phyloP scores from a whole-genome alignment of 2,329 filamentous ascomycete genomes.

The Colletotrichum limetticola region DNA sequence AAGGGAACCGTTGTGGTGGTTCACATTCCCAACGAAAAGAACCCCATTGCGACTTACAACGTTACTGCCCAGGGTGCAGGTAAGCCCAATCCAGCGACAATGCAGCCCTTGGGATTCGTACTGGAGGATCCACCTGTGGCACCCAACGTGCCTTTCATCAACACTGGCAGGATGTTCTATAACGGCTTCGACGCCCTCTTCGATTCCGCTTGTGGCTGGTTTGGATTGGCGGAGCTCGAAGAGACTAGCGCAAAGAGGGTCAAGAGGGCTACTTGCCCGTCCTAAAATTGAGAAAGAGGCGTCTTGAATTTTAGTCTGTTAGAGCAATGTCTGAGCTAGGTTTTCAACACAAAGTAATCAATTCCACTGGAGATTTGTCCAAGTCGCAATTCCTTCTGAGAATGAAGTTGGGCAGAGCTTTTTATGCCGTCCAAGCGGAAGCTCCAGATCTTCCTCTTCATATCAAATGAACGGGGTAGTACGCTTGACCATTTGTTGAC shows the following conservation, averaged over 20 bases:
- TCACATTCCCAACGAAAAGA: not conserved
- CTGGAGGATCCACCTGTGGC: not conserved
- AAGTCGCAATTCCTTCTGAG: not conserved
- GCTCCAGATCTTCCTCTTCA: not conserved
- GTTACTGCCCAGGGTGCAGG: not conserved
- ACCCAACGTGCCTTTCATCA: not conserved
- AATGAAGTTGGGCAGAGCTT: not conserved
- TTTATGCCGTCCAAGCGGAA: not conserved
- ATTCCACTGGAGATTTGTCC: not conserved
- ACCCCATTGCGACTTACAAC: conserved; percentile 4
- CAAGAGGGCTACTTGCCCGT: not conserved
- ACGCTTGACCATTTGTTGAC: not conserved
- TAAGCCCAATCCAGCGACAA: not conserved
- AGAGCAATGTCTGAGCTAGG: not conserved
- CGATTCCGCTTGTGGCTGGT: conserved; percentile 9
- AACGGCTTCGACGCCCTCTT: conserved; percentile 1
- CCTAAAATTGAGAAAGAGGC: not conserved
- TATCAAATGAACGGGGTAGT: not conserved
- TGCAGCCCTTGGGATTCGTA: not conserved
- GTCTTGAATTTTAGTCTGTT: not conserved
- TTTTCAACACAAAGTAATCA: not conserved
- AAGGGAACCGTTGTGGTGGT: conserved; percentile 1
- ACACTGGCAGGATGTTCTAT: not conserved
- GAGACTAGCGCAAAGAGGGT: not conserved
- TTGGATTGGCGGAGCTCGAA: not conserved